Evolutionary conservation across 2,329 filamentous ascomycete genomes (phyloP), one percentile per base, ranked within the genome.

Genomic region (Fusarium bactridioides): DNA sequence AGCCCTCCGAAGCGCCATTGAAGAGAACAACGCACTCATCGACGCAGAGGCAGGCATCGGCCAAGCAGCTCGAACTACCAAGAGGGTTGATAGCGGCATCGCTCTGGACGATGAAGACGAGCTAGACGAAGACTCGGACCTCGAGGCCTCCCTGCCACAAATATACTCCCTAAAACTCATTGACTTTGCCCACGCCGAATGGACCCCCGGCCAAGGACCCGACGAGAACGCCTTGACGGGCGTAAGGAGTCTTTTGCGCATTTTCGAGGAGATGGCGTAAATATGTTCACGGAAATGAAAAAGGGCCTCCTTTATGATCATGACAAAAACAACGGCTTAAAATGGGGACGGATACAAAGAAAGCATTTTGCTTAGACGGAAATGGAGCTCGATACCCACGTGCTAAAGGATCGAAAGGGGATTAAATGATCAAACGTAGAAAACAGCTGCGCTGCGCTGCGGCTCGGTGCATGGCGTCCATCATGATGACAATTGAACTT

Each of bases 151-250:
- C 21, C 68, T 84, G 16, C 92, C 92, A 0, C 91, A 91, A 76
- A 89, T 97, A 47, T 94, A 92, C 77, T 88, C 90, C 18, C 86
- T 98, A 55, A 96, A 95, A 79, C 86, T 99, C 71, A 99, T 99
- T 76, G 96, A 99, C 81, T 99, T 99, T 86, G 96, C 96, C 4
- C 96, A 99, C 82, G 96, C 96, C 16, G 84, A 86, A 55, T 98
- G 92, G 91, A 92, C 90, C 3, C 92, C 93, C 1, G 94, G 94
- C 3, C 83, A 92, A 76, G 95, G 95, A 0, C 92, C 93, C 0
- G 96, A 99, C 80, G 92, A 97, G 82, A 98, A 98, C 78, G 84
- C 88, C 19, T 84, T 98, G 37, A 84, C 84, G 40, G 95, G 95
- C 1, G 89, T 98, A 69, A 86, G 90, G 78, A 95, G 88, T 78